These are phyloP conservation scores for Nakaseomyces bracarensis DNA, from an alignment of 1,139 yeast species.

Conservation along the genomic window DNA sequence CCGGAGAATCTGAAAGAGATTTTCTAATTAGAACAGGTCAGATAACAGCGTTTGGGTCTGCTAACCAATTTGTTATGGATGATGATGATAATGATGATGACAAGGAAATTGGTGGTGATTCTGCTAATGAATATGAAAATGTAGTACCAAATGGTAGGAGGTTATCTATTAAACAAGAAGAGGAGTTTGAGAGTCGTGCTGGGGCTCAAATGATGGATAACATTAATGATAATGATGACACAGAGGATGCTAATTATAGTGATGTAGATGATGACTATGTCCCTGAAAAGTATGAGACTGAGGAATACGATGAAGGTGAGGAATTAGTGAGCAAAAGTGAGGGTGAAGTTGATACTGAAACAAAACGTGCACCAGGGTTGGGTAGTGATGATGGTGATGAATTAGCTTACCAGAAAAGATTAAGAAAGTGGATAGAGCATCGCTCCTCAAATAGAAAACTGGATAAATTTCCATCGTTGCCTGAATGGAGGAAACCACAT, in stretches of 20 bases:
- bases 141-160: no score
- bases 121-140: background rate
- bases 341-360: conserved; percentile 13
- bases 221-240: conserved; percentile 16
- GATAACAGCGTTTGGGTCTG: conserved; percentile 85
- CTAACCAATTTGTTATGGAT: conserved; percentile 43
- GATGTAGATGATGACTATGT: conserved; percentile 11
- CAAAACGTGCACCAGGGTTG: conserved; percentile 15
- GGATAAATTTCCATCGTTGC: conserved; percentile 19
- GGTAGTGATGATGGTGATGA: conserved; percentile 78
- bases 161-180: conserved; percentile 28
- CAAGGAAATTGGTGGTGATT: background rate
- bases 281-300: conserved; percentile 10
- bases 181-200: conserved; percentile 12
- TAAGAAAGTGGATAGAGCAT: conserved; percentile 49
- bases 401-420: conserved; percentile 46
- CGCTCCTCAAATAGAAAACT: conserved; percentile 32
- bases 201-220: conserved; percentile 6
- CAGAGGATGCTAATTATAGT: conserved; percentile 20
- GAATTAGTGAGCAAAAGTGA: conserved; percentile 7
- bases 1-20: conserved; percentile 72
- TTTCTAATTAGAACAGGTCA: conserved; percentile 82
- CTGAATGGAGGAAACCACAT: conserved; percentile 63
- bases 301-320: conserved; percentile 9
- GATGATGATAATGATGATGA: conserved; percentile 8